Evolutionary conservation across 1,139 yeast genomes (phyloP).

Genomic region (Suhomyces bokatorum): DNA sequence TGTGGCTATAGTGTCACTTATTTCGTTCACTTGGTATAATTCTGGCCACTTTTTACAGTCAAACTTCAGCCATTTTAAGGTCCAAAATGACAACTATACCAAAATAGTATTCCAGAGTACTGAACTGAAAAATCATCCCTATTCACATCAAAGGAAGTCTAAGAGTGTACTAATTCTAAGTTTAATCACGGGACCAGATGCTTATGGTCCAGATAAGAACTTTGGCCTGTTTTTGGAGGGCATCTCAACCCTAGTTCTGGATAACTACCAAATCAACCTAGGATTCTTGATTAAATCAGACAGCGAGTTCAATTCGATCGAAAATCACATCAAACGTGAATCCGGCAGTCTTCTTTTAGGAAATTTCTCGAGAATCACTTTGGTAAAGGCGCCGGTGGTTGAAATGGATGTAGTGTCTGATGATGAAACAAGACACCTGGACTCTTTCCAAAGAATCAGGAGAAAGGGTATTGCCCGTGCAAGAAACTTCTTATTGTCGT

Average conservation of each 20-base stretch:
- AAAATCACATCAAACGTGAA: constrained; percentile 9
- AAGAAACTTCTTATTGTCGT: constrained; percentile 36
- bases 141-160: background rate
- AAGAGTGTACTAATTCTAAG: constrained; percentile 4
- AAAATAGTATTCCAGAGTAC: background rate
- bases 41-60: background rate
- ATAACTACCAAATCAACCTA: constrained; percentile 25
- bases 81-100: background rate
- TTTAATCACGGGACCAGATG: constrained; percentile 22
- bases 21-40: background rate
- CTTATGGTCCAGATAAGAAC: constrained; percentile 31
- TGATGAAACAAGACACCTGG: constrained; percentile 32
- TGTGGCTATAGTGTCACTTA: background rate
- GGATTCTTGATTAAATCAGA: constrained; percentile 31
- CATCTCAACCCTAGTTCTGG: constrained; percentile 17
- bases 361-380: constrained; percentile 23
- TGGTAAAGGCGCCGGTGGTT: constrained; percentile 36
- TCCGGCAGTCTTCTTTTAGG: background rate
- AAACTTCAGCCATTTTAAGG: background rate
- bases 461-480: constrained; percentile 37
- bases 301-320: constrained; percentile 26
- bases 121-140: background rate
- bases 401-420: constrained; percentile 25
- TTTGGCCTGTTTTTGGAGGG: constrained; percentile 29
- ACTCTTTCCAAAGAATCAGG: constrained; percentile 32